These are phyloP conservation scores for Yamadazyma triangularis DNA, from an alignment of 1,139 yeast species.

Conservation along the genomic window DNA sequence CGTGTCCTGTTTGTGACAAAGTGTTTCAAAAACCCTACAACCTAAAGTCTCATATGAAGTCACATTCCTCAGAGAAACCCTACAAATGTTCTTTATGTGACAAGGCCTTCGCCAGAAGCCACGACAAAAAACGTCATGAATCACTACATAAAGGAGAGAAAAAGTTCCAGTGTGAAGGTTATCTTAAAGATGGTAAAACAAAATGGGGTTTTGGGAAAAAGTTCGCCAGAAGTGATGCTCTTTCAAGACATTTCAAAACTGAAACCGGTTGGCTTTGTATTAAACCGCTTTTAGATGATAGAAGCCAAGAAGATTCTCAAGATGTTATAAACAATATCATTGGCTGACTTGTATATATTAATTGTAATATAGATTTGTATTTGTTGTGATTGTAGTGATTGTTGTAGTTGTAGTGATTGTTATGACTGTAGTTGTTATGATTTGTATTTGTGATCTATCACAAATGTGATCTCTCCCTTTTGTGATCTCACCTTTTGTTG, in stretches of 20 bases:
- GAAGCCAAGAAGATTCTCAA: neutral
- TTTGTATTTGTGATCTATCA: no score
- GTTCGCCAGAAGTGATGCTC: conserved; percentile 56
- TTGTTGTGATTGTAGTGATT: no score
- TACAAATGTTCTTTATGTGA: conserved; percentile 45
- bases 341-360: no score
- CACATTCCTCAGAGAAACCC: conserved; percentile 55
- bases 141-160: conserved; percentile 50
- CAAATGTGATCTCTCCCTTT: no score
- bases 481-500: no score
- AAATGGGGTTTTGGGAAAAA: conserved; percentile 59
- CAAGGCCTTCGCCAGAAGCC: conserved; percentile 52
- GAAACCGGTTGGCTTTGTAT: conserved; percentile 59
- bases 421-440: no score
- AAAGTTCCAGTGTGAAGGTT: conserved; percentile 54
- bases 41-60: conserved; percentile 50
- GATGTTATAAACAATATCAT: neutral
- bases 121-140: conserved; percentile 56
- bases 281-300: conserved; percentile 50
- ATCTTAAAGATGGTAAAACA: conserved; percentile 45
- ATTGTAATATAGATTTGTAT: no score
- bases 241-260: conserved; percentile 54
- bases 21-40: conserved; percentile 52
- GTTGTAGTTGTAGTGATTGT: no score
- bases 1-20: conserved; percentile 47